phyloP scores from a whole-genome alignment of 768 basidiomycete species.

The Suillus clintonianus region DNA sequence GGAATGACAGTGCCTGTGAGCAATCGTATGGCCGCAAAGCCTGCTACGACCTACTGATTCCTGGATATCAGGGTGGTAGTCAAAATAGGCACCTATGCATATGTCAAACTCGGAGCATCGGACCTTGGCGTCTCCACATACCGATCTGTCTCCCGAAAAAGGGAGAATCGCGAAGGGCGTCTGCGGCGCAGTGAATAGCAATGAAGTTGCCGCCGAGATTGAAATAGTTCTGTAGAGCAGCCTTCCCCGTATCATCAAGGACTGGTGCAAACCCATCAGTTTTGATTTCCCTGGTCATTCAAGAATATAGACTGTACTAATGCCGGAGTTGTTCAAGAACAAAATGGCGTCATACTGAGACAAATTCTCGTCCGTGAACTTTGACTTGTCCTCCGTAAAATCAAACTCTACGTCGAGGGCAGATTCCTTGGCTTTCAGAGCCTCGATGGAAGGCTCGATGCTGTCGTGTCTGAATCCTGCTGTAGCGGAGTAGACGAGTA shows the following conservation, averaged over 20 bases:
- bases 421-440: slow-evolving; percentile 47
- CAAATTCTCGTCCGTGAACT: slow-evolving; percentile 59
- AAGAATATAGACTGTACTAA: slow-evolving; percentile 46
- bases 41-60: slow-evolving; percentile 49
- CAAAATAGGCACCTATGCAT: slow-evolving; percentile 59
- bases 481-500: slow-evolving; percentile 67
- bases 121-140: slow-evolving; percentile 19
- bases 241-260: slow-evolving; percentile 57
- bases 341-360: slow-evolving; percentile 62
- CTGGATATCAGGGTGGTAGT: slow-evolving; percentile 69
- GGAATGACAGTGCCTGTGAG: slow-evolving; percentile 2
- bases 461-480: slow-evolving; percentile 70
- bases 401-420: slow-evolving; percentile 57
- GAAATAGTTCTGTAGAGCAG: slow-evolving; percentile 64
- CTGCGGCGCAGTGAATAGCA: slow-evolving; percentile 67
- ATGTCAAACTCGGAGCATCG: slow-evolving; percentile 3
- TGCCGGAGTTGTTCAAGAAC: slow-evolving; percentile 70
- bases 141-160: slow-evolving; percentile 63
- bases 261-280: slow-evolving; percentile 33
- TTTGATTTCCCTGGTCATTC: neutral
- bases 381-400: slow-evolving; percentile 59
- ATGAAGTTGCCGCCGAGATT: slow-evolving; percentile 71
- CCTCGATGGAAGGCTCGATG: slow-evolving; percentile 68
- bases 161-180: slow-evolving; percentile 55
- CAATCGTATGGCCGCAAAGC: slow-evolving; percentile 17